Evolutionary conservation across 2,329 filamentous ascomycete genomes (phyloP), one percentile per base, ranked within the genome.

Genomic region (Cyphellophora attinorum): DNA sequence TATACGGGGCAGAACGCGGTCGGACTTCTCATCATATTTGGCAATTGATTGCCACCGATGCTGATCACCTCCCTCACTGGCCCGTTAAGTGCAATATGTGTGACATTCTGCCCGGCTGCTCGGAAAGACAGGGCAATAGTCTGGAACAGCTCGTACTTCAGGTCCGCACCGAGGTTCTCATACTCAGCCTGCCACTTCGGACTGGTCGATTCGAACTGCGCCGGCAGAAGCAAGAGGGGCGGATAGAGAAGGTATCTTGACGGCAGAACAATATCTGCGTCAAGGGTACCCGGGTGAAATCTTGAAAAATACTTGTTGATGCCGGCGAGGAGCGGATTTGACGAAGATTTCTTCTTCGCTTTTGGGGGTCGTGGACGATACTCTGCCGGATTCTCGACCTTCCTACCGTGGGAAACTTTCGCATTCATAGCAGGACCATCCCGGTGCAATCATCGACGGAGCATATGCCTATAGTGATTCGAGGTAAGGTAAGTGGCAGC

Each of bases 1-100:
- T 79, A 63, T 0, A 95, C 61, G 13, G 80, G 78, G 3, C 70
- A 67, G 18, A 95, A 65, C 12, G 79, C 72, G 27, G 67, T 72
- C 0, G 89, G 89, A 31, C 76, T 78, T 29, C 88, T 75, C 38
- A 93, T 67, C 11, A 81, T 61, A 52, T 93, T 94, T 45, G 79
- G 72, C 6, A 29, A n/a, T 10, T 37, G 32, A 4, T 31, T 12
- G 15, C 8, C 13, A 31, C 29, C 13, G 19, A 6, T 6, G 8
- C 15, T 15, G 16, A 13, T 4, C 6, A 16, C 18, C 4, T 29
- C 34, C 11, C 37, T 62, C 15, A 79, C 79, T 0, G 73, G 71
- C 2, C 68, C 67, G 48, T 75, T 78, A 35, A 72, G 54, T 1
- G 74, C 76, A 32, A 79, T 58, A 49, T 77, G 72, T 0, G 72